These are phyloP conservation scores for Penicillium polonicum DNA, from an alignment of 2,329 filamentous ascomycete genomes.

Conservation along the genomic window DNA sequence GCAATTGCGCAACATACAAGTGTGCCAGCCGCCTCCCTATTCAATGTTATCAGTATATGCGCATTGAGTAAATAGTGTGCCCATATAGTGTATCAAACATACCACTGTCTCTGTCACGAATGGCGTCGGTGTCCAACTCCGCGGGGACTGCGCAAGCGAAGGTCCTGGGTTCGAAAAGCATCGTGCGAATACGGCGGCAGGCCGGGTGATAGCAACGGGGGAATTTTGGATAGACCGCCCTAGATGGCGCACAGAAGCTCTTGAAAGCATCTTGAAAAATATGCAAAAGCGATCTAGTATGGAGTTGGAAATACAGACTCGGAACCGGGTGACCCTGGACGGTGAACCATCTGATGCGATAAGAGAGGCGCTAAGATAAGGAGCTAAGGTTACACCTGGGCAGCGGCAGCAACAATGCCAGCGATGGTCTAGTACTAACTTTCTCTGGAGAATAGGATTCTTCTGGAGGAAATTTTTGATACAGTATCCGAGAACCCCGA, in stretches of 20 bases:
- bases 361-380: conserved; percentile 22
- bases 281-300: neutral
- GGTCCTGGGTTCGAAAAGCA: conserved; percentile 33
- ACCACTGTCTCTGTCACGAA: conserved; percentile 57
- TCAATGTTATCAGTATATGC: conserved; percentile 22
- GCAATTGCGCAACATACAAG: conserved; percentile 57
- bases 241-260: conserved; percentile 24
- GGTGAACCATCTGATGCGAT: conserved; percentile 12
- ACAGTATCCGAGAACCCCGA: neutral
- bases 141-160: conserved; percentile 34
- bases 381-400: neutral
- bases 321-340: conserved; percentile 5
- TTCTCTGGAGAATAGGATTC: neutral
- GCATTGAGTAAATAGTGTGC: neutral
- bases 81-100: conserved; percentile 34
- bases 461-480: neutral
- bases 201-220: conserved; percentile 6
- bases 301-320: conserved; percentile 4
- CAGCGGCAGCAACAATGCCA: neutral
- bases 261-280: conserved; percentile 26
- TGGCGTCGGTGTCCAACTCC: conserved; percentile 52
- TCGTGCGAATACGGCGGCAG: conserved; percentile 17
- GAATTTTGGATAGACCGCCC: conserved; percentile 18
- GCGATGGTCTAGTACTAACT: neutral
- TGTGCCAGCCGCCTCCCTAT: conserved; percentile 73